Evolutionary conservation across 495 filamentous ascomycete species (phyloP).

Genomic region (Penicillium cosmopolitanum): DNA sequence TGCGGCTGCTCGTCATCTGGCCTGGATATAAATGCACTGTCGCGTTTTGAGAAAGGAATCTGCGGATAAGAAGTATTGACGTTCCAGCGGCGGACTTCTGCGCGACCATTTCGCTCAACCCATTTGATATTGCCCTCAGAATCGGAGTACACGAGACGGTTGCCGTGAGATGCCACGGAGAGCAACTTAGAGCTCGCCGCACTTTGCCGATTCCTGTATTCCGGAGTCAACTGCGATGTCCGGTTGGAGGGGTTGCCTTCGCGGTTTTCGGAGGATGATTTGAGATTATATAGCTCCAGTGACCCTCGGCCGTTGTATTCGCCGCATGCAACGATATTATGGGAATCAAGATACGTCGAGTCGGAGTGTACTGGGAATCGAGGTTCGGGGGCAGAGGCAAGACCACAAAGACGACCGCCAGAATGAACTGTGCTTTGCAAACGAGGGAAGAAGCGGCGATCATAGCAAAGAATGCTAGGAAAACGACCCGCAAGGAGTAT

Average conservation of each 20-base stretch:
- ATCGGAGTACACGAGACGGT: constrained; percentile 82
- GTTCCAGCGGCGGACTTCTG: constrained; percentile 77
- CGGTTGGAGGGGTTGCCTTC: constrained; percentile 30
- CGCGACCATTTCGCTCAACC: constrained; percentile 85
- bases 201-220: constrained; percentile 79
- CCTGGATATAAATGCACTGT: background rate
- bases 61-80: constrained; percentile 52
- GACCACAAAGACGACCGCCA: constrained; percentile 77
- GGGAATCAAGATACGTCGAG: constrained; percentile 54
- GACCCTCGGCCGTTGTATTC: constrained; percentile 94
- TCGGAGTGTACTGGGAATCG: constrained; percentile 50
- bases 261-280: constrained; percentile 29
- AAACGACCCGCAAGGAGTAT: constrained; percentile 79
- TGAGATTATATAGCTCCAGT: constrained; percentile 80
- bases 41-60: constrained; percentile 15
- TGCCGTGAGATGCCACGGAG: constrained; percentile 82
- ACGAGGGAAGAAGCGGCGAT: constrained; percentile 82
- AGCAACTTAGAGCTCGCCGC: constrained; percentile 80
- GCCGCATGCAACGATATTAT: constrained; percentile 81
- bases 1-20: constrained; percentile 10
- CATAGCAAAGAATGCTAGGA: constrained; percentile 86
- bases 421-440: constrained; percentile 79
- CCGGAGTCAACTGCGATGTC: constrained; percentile 37
- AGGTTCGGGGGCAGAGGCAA: constrained; percentile 74
- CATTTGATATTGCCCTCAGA: constrained; percentile 85